phyloP scores from a whole-genome alignment of 2,329 filamentous ascomycete genomes.

The Didymosphaeria variabile region DNA sequence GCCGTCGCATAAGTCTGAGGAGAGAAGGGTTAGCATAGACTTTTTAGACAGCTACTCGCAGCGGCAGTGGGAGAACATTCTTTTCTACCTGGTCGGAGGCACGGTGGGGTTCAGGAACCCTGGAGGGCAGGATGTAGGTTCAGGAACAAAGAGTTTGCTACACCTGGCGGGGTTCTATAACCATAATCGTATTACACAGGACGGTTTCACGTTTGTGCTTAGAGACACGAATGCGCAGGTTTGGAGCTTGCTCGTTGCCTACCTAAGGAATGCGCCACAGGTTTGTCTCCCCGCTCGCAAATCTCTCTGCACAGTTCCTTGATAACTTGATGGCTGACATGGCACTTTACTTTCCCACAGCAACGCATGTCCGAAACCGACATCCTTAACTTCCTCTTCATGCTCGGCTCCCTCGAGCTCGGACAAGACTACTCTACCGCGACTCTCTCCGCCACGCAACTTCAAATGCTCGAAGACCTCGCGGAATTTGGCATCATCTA shows the following conservation, averaged over 20 bases:
- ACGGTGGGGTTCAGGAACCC: constrained; percentile 62
- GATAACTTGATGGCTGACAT: constrained; percentile 3
- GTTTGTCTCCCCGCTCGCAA: constrained; percentile 42
- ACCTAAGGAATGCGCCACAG: constrained; percentile 82
- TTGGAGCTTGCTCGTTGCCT: constrained; percentile 93
- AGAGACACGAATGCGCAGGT: constrained; percentile 97
- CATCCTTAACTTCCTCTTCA: constrained; percentile 94
- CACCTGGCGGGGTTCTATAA: constrained; percentile 73
- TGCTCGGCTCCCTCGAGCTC: constrained; percentile 90
- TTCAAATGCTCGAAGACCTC: constrained; percentile 88
- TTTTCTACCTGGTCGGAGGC: constrained; percentile 92
- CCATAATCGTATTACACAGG: constrained; percentile 83
- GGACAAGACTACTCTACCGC: constrained; percentile 90
- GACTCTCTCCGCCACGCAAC: constrained; percentile 81
- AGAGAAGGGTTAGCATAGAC: constrained; percentile 70
- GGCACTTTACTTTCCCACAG: constrained; percentile 29
- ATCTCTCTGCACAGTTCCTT: not conserved
- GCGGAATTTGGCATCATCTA: constrained; percentile 94
- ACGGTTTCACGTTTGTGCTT: constrained; percentile 92
- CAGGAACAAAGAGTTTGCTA: constrained; percentile 82
- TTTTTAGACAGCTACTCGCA: constrained; percentile 88
- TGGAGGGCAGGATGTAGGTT: constrained; percentile 57
- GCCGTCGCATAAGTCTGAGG: constrained; percentile 72
- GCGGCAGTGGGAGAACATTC: constrained; percentile 91
- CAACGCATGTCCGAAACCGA: constrained; percentile 87